phyloP scores from a whole-genome alignment of 1,284 basidiomycete species.

The Afroboletus lepidellus region DNA sequence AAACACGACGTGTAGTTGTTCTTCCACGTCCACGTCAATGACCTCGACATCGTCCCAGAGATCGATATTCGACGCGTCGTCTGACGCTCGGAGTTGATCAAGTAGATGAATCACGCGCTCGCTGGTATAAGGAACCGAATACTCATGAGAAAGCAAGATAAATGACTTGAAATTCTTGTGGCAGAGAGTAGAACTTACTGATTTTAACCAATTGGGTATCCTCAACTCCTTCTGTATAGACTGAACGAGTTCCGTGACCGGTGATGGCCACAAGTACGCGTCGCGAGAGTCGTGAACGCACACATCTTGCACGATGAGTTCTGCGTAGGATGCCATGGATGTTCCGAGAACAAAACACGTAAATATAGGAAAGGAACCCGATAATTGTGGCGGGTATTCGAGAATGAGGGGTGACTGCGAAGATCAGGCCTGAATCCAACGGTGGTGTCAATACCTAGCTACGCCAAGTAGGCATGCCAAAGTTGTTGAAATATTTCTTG shows the following conservation, averaged over 20 bases:
- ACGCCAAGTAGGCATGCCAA: not conserved
- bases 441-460: not conserved
- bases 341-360: not conserved
- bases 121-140: not conserved
- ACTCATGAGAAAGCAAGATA: not conserved
- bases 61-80: not conserved
- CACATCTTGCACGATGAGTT: constrained; percentile 12
- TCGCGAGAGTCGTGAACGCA: not conserved
- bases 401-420: too few relatives aligned
- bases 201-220: constrained; percentile 4
- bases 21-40: not conserved
- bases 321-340: not conserved
- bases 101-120: not conserved
- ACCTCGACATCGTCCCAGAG: constrained; percentile 1
- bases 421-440: too few relatives aligned
- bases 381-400: too few relatives aligned
- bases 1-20: not conserved
- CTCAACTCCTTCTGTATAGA: constrained; percentile 3
- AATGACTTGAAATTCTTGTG: not conserved
- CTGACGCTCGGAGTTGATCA: not conserved
- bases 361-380: too few relatives aligned
- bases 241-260: not conserved
- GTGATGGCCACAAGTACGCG: not conserved
- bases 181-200: not conserved
- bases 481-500: too few relatives aligned